These are phyloP conservation scores for Onygena corvina DNA, from an alignment of 2,329 filamentous ascomycete genomes.

Conservation along the genomic window DNA sequence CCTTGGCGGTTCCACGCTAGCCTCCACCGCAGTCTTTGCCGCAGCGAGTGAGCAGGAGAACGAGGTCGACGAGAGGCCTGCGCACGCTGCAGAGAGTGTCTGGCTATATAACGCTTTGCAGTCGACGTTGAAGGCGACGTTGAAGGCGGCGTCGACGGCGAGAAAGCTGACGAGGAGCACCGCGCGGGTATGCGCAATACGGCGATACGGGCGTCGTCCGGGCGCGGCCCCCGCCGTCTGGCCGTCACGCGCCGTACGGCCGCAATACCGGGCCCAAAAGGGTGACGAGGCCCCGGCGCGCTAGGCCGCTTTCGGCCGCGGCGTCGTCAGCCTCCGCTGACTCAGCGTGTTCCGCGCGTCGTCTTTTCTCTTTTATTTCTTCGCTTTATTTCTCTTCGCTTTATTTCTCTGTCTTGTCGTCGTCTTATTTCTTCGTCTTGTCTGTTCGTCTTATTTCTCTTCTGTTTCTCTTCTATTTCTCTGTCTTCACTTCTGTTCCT, in stretches of 20 bases:
- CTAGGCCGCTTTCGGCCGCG: slow-evolving; percentile 8
- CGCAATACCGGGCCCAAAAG: slow-evolving; percentile 2
- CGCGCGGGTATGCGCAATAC: background rate
- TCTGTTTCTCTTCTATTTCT: background rate
- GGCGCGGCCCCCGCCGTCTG: too few relatives aligned
- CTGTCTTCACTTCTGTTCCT: background rate
- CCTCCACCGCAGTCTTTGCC: background rate
- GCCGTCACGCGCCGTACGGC: slow-evolving; percentile 9
- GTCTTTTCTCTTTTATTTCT: background rate
- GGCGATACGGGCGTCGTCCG: slow-evolving; percentile 4
- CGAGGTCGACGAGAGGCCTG: slow-evolving; percentile 2
- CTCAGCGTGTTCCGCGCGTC: background rate
- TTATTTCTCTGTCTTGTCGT: background rate
- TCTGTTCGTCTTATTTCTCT: background rate
- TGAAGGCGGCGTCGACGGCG: background rate
- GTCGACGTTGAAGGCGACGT: too few relatives aligned
- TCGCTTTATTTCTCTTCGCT: background rate
- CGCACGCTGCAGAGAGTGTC: too few relatives aligned
- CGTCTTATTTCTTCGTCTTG: background rate
- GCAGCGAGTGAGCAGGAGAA: slow-evolving; percentile 4
- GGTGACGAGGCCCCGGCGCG: slow-evolving; percentile 13
- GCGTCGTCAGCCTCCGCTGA: slow-evolving; percentile 14
- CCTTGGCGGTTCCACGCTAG: slow-evolving; percentile 6
- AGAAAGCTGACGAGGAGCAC: background rate
- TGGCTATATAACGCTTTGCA: too few relatives aligned